Percentiles rank a stretch among this genome's conserved stretches.
Conservation (phyloP, 1,284 basidiomycete genomes). For the Ustilago esculenta region DNA sequence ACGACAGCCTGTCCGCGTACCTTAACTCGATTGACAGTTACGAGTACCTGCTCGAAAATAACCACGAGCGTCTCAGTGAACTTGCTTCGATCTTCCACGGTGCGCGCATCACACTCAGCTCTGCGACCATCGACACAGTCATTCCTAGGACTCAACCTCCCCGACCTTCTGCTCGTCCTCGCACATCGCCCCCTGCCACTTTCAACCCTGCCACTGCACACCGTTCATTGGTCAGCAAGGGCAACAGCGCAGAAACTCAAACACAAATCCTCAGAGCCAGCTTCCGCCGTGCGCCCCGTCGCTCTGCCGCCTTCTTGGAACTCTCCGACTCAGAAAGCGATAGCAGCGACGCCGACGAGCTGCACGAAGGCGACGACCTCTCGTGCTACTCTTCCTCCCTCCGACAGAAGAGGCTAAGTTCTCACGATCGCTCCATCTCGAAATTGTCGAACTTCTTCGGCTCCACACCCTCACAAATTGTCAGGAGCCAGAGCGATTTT, state of each 20-base stretch:
- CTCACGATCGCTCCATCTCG: slow-evolving; percentile 33
- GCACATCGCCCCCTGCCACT: slow-evolving; percentile 6
- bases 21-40: slow-evolving; percentile 40
- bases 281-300: slow-evolving; percentile 13
- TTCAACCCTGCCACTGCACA: no score
- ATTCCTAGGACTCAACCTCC: slow-evolving; percentile 2
- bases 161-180: slow-evolving; percentile 11
- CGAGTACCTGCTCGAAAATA: slow-evolving; percentile 30
- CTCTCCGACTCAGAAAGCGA: slow-evolving; percentile 37
- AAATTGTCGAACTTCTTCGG: slow-evolving; percentile 43
- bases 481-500: slow-evolving; percentile 15
- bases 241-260: neutral
- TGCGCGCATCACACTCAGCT: neutral
- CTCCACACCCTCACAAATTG: slow-evolving; percentile 43
- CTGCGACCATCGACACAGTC: neutral
- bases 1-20: slow-evolving; percentile 20
- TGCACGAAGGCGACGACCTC: slow-evolving; percentile 4
- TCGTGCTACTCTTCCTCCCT: slow-evolving; percentile 7
- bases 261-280: neutral
- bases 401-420: slow-evolving; percentile 6
- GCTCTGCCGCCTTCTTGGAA: slow-evolving; percentile 33
- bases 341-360: slow-evolving; percentile 28
- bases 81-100: slow-evolving; percentile 33
- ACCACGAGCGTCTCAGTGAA: slow-evolving; percentile 20
- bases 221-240: neutral